Base-by-base conservation (phyloP, 2,329 filamentous ascomycete species). In the Cryphonectria nitschkei region DNA sequence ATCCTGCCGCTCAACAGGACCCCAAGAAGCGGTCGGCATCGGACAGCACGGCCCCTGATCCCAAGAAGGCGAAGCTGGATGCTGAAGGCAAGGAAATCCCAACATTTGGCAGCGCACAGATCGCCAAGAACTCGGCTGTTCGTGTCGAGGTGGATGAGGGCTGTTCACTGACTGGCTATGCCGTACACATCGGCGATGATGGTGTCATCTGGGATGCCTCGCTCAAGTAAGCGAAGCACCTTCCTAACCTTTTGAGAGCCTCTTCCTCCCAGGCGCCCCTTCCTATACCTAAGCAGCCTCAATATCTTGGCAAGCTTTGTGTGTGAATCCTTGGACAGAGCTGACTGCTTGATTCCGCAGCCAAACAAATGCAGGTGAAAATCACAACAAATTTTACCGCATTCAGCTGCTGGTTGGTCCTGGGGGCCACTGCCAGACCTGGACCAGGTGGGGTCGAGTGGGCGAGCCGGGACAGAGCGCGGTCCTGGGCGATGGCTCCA, bases 371-470 rank as follows among this genome's bases (percentile, higher is more conserved):
- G 83, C 92, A 0, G 81, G 83, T 0, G 80, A 85, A 63, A 96
- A 95, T 77, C 92, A 92, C 80, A 95, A 96, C 80, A 96, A 96
- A 75, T 95, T 95, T 79, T 95, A 95, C 77, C 88, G 89, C 39
- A 79, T 94, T 39, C 92, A 95, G 79, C 74, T 88, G 5, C 76
- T 88, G 34, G 80, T 81, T 26, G 81, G 82, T 52, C 74, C 75
- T 32, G 73, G 74, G 19, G 76, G 80, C 3, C 73, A 80, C 13
- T 92, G 85, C 78, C 82, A 84, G 60, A 89, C 88, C 0, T 95
- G 92, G 92, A 93, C 91, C 2, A 86, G 93, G 70, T 97, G 92
- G 93, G 94, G 94, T 32, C 88, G 94, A 32, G 93, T 97, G 32
- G 89, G 89, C 8, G 89, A 90, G 69, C 76, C 74, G 14, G 89